Conservation (phyloP, 2,329 filamentous ascomycete species). For the Arthrocladium fulminans region DNA sequence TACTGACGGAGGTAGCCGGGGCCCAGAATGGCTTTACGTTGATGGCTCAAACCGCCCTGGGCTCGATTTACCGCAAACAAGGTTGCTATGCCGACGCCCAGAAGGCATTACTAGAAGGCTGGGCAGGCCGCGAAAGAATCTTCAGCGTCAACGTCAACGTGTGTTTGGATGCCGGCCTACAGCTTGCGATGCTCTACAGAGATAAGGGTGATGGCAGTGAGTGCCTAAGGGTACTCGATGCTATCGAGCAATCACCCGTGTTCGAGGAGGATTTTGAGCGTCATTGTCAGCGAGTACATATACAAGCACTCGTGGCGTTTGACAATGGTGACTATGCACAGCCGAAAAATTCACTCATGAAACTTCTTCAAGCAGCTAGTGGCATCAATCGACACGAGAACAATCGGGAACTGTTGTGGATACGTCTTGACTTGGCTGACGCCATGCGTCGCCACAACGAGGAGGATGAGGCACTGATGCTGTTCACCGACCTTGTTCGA, state of each 20-base stretch:
- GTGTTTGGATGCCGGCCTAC: constrained; percentile 4
- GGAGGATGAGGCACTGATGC: constrained; percentile 9
- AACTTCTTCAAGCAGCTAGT: neutral
- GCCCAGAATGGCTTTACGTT: neutral
- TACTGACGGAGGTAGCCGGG: neutral
- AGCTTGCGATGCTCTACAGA: constrained; percentile 1
- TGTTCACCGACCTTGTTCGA: constrained; percentile 9
- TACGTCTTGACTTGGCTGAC: constrained; percentile 8
- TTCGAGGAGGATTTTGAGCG: constrained; percentile 7
- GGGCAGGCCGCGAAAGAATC: neutral
- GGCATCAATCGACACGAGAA: constrained; percentile 3
- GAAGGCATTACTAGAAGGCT: neutral
- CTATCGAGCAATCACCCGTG: neutral
- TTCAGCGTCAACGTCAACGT: constrained; percentile 2
- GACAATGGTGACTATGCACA: constrained; percentile 1
- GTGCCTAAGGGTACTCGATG: neutral
- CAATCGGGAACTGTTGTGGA: constrained; percentile 10
- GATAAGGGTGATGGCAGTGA: neutral
- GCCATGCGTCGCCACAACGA: constrained; percentile 2
- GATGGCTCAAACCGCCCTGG: neutral
- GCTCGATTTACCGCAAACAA: constrained; percentile 7
- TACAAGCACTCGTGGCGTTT: constrained; percentile 2
- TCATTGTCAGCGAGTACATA: constrained; percentile 3
- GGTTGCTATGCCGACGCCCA: neutral
- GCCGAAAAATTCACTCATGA: constrained; percentile 1